Percentiles rank a stretch among this genome's conserved stretches.
phyloP scores from a whole-genome alignment of 108 stramenopile genomes.

The Skeletonema grethae region DNA sequence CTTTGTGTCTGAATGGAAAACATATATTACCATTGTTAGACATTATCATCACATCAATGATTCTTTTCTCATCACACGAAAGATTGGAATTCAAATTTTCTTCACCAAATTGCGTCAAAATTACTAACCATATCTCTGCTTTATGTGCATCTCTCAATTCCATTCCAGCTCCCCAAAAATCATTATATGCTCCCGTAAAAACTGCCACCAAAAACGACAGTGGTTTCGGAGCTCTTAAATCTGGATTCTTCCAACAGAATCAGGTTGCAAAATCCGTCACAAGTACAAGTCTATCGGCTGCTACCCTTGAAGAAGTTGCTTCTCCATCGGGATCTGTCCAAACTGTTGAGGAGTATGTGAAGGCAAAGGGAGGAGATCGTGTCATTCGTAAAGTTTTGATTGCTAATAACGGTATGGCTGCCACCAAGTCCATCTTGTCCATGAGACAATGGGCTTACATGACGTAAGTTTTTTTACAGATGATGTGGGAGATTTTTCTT shows the following conservation, averaged over 20 bases:
- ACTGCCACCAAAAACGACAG: slow-evolving; percentile 13
- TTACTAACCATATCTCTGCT: background rate
- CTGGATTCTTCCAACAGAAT: slow-evolving; percentile 36
- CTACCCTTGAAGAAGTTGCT: slow-evolving; percentile 47
- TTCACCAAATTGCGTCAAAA: background rate
- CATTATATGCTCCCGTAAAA: slow-evolving; percentile 29
- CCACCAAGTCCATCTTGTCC: slow-evolving; percentile 96
- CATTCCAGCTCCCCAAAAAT: slow-evolving; percentile 35
- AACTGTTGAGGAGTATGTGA: slow-evolving; percentile 89
- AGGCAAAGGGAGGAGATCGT: slow-evolving; percentile 82
- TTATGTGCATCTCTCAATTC: background rate
- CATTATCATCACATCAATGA: background rate
- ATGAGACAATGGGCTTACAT: slow-evolving; percentile 99
- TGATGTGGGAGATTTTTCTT: background rate
- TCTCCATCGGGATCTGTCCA: slow-evolving; percentile 25
- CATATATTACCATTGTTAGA: background rate
- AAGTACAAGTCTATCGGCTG: slow-evolving; percentile 22
- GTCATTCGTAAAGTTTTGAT: slow-evolving; percentile 89
- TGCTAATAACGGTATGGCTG: slow-evolving; percentile 99
- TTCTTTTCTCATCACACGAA: background rate
- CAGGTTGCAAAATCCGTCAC: slow-evolving; percentile 8
- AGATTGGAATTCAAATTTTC: background rate
- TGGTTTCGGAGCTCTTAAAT: slow-evolving; percentile 35
- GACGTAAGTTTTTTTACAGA: slow-evolving; percentile 11
- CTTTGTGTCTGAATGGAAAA: background rate